Conservation (phyloP, 768 basidiomycete species). For the Mycena pura region DNA sequence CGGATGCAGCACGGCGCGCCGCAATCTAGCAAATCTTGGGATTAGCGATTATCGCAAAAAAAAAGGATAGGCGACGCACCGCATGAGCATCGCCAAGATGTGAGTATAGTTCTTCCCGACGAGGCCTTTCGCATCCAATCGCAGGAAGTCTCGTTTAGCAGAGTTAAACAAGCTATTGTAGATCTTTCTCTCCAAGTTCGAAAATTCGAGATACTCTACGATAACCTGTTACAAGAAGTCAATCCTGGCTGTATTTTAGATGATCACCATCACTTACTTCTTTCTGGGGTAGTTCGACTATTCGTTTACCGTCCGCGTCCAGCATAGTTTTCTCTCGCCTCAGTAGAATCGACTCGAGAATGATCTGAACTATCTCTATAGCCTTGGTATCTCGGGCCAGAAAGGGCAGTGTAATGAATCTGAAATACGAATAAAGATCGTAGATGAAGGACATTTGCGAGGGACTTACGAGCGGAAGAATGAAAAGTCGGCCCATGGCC, state of each 20-base stretch:
- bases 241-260: neutral
- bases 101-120: slow-evolving; percentile 84
- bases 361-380: slow-evolving; percentile 93
- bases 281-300: slow-evolving; percentile 89
- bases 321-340: slow-evolving; percentile 94
- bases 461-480: slow-evolving; percentile 88
- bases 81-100: slow-evolving; percentile 94
- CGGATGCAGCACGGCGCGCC: slow-evolving; percentile 93
- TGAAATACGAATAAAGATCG: slow-evolving; percentile 33
- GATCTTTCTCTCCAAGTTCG: slow-evolving; percentile 79
- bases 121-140: slow-evolving; percentile 78
- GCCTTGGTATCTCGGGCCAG: slow-evolving; percentile 90
- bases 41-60: neutral
- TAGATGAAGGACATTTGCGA: neutral
- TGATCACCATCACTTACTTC: slow-evolving; percentile 52
- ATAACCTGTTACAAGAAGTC: slow-evolving; percentile 53
- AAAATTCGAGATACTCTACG: slow-evolving; percentile 82
- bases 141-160: slow-evolving; percentile 82
- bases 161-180: slow-evolving; percentile 87
- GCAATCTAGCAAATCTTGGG: slow-evolving; percentile 56
- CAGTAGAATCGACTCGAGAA: slow-evolving; percentile 85
- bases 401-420: slow-evolving; percentile 93
- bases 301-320: slow-evolving; percentile 83
- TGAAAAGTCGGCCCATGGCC: slow-evolving; percentile 81
- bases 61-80: slow-evolving; percentile 55